A percentile compares a stretch with the other conserved stretches of the same genome.
Conservation (phyloP, 2,329 filamentous ascomycete species). For the Claviceps paspali region DNA sequence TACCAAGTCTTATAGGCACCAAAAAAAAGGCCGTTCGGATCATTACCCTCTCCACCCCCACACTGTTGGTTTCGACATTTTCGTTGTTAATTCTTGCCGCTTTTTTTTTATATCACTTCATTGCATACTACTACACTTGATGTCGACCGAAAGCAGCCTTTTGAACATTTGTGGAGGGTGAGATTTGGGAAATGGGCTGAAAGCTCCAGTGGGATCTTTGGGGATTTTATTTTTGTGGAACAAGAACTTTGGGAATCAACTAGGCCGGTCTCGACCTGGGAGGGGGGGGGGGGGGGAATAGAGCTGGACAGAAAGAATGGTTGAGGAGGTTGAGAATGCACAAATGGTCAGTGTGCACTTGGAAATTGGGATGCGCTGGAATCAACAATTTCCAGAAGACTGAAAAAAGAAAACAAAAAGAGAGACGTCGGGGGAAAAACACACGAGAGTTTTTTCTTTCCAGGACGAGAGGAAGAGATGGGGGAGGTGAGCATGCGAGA, state of each 20-base stretch:
- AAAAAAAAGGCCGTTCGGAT: conserved; percentile 23
- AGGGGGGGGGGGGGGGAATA: no score
- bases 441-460: neutral
- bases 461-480: neutral
- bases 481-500: no score
- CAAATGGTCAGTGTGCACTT: conserved; percentile 10
- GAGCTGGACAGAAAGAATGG: conserved; percentile 1
- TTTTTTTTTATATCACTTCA: conserved; percentile 13
- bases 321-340: conserved; percentile 18
- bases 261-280: conserved; percentile 15
- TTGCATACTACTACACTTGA: conserved; percentile 11
- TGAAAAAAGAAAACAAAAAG: no score
- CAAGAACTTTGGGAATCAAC: conserved; percentile 12
- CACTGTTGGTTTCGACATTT: no score
- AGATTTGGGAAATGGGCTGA: conserved; percentile 3
- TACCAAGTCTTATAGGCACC: conserved; percentile 21
- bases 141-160: conserved; percentile 6
- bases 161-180: conserved; percentile 8
- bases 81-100: conserved; percentile 6
- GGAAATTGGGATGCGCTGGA: neutral
- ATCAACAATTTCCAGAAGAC: neutral
- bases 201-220: neutral
- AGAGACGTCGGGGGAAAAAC: conserved; percentile 1
- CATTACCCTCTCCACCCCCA: conserved; percentile 21
- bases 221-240: conserved; percentile 12